A percentile compares a stretch with the other conserved stretches of the same genome.
phyloP scores from a whole-genome alignment of 2,329 filamentous ascomycete species.

The Penicillium concentricum region DNA sequence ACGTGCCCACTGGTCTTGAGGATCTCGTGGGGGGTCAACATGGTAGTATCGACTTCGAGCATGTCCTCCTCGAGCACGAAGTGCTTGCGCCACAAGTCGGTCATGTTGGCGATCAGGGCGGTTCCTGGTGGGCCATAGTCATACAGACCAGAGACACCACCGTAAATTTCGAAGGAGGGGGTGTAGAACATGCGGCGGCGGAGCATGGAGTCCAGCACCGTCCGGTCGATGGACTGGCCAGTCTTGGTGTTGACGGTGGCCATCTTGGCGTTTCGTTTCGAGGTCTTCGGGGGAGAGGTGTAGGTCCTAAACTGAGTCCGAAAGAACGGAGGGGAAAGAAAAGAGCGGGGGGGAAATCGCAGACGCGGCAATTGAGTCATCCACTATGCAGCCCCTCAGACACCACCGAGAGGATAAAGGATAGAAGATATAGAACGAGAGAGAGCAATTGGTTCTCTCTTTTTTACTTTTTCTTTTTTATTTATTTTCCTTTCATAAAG shows the following conservation, averaged over 20 bases:
- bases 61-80: slow-evolving; percentile 93
- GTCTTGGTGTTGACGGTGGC: slow-evolving; percentile 73
- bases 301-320: slow-evolving; percentile 40
- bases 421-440: slow-evolving; percentile 10
- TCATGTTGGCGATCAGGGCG: slow-evolving; percentile 80
- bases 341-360: slow-evolving; percentile 33
- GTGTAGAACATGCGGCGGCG: slow-evolving; percentile 91
- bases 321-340: slow-evolving; percentile 36
- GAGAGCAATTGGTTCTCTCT: slow-evolving; percentile 7
- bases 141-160: slow-evolving; percentile 82
- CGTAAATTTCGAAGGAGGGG: slow-evolving; percentile 93
- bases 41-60: slow-evolving; percentile 92
- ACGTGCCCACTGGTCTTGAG: slow-evolving; percentile 96
- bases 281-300: slow-evolving; percentile 36
- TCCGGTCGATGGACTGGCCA: slow-evolving; percentile 84
- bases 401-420: slow-evolving; percentile 20
- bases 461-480: slow-evolving; percentile 9
- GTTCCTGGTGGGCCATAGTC: slow-evolving; percentile 91
- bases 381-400: slow-evolving; percentile 29
- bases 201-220: slow-evolving; percentile 78
- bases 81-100: slow-evolving; percentile 89
- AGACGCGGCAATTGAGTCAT: slow-evolving; percentile 41
- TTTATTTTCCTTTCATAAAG: slow-evolving; percentile 7
- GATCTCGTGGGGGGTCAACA: slow-evolving; percentile 88
- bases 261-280: slow-evolving; percentile 48